A percentile compares a stretch with the other conserved stretches of the same genome.
Conservation (phyloP, 345 rosid species). For the Sapria himalayana region DNA sequence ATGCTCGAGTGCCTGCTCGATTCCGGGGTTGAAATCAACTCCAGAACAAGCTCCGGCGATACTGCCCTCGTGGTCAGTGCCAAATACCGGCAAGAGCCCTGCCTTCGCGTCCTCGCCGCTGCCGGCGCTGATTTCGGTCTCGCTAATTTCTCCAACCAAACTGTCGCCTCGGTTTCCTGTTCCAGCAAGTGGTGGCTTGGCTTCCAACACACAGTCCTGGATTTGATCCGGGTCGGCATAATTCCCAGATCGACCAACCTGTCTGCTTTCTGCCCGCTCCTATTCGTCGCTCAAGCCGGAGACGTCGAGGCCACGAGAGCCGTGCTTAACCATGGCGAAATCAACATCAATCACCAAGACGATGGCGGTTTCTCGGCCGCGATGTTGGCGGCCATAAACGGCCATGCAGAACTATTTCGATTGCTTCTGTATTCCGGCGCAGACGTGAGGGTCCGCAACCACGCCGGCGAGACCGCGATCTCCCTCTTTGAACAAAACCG, state of each 20-base stretch:
- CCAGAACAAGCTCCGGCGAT: conserved; percentile 54
- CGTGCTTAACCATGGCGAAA: conserved; percentile 19
- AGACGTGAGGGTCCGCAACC: conserved; percentile 58
- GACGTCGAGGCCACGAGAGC: conserved; percentile 41
- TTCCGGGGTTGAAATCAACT: conserved; percentile 46
- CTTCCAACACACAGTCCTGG: conserved; percentile 40
- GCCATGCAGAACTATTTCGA: conserved; percentile 63
- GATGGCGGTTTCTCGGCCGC: conserved; percentile 68
- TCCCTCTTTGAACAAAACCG: conserved; percentile 41
- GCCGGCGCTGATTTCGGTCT: conserved; percentile 83
- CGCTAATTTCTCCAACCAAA: conserved; percentile 26
- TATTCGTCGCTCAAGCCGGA: conserved; percentile 47
- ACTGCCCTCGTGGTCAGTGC: conserved; percentile 58
- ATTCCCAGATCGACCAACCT: conserved; percentile 37
- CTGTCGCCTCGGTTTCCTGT: conserved; percentile 30
- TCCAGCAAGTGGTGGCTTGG: conserved; percentile 46
- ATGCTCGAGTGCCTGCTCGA: conserved; percentile 34
- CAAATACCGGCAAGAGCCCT: conserved; percentile 35
- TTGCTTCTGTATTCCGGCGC: conserved; percentile 68
- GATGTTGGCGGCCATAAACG: conserved; percentile 66
- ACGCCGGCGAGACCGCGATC: conserved; percentile 55
- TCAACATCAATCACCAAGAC: conserved; percentile 58
- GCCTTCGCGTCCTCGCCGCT: conserved; percentile 34
- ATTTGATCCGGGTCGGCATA: conserved; percentile 30
- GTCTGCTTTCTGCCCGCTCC: conserved; percentile 36